Evolutionary conservation across 345 rosid genomes (phyloP).

Genomic region (Populus davidiana): DNA sequence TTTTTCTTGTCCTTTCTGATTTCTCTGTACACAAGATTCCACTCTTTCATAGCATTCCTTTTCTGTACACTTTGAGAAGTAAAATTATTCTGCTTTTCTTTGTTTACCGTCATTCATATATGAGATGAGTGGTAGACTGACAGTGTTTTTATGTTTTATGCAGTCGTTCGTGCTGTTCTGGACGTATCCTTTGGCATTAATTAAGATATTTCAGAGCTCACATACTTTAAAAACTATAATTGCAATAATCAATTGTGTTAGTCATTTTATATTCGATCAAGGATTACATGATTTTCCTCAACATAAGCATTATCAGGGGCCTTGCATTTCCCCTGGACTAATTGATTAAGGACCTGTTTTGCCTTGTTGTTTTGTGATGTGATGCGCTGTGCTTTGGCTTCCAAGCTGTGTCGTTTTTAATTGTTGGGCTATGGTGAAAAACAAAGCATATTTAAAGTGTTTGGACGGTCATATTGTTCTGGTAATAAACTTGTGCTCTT

Average conservation of each 20-base stretch:
- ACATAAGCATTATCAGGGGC: not conserved
- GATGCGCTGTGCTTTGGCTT: not conserved
- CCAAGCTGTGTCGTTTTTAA: not conserved
- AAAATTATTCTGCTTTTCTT: not conserved
- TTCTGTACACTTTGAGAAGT: not conserved
- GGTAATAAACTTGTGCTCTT: not conserved
- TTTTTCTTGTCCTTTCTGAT: not conserved
- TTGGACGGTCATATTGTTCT: not conserved
- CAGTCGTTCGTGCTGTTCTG: slow-evolving; percentile 99
- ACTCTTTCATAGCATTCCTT: not conserved
- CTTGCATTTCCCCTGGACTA: not conserved
- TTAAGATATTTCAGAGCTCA: slow-evolving; percentile 3
- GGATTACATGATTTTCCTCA: not conserved
- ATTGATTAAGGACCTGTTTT: not conserved
- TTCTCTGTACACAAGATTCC: not conserved
- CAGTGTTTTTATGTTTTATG: slow-evolving; percentile 27
- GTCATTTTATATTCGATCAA: not conserved
- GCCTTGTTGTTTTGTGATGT: not conserved
- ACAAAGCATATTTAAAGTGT: not conserved
- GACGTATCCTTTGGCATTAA: slow-evolving; percentile 79
- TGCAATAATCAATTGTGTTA: not conserved
- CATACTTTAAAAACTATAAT: not conserved
- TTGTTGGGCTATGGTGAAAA: not conserved
- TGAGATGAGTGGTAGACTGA: slow-evolving; percentile 10
- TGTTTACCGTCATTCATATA: not conserved